Evolutionary conservation across 305 asterid genomes (phyloP).

Genomic region (Solanum aculeatissimum): DNA sequence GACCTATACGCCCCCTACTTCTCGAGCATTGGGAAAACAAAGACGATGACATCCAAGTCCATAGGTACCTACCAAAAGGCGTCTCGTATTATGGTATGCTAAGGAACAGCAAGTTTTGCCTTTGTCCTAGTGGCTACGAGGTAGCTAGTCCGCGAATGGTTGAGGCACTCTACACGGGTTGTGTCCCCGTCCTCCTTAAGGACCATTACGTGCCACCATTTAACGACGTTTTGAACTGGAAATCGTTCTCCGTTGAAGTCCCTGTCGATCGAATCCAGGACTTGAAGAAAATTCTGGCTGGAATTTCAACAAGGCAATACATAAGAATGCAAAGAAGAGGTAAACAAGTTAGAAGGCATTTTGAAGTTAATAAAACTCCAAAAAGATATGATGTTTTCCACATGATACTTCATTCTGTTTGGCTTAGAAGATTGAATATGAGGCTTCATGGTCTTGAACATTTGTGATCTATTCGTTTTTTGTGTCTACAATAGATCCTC

Average conservation of each 20-base stretch:
- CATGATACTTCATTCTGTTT: constrained; percentile 80
- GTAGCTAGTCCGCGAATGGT: constrained; percentile 88
- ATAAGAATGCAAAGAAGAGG: constrained; percentile 76
- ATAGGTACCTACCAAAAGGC: constrained; percentile 47
- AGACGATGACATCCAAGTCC: constrained; percentile 50
- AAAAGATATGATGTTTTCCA: constrained; percentile 72
- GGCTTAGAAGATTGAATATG: constrained; percentile 62
- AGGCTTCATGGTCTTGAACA: constrained; percentile 16
- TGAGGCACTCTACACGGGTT: constrained; percentile 71
- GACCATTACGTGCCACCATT: constrained; percentile 69
- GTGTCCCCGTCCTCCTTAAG: constrained; percentile 71
- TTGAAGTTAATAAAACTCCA: constrained; percentile 64
- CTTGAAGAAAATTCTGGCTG: constrained; percentile 43
- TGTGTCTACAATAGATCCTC: not conserved
- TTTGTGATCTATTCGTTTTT: not conserved
- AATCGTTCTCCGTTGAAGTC: constrained; percentile 40
- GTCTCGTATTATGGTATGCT: constrained; percentile 55
- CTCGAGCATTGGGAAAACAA: constrained; percentile 72
- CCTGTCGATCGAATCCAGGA: constrained; percentile 46
- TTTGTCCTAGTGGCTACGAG: constrained; percentile 86
- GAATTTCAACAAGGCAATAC: constrained; percentile 55
- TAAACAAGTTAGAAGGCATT: constrained; percentile 45
- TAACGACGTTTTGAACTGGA: constrained; percentile 72
- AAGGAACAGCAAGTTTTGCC: constrained; percentile 64
- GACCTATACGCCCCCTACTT: constrained; percentile 65